Base-by-base conservation (phyloP, 202 grass and related monocot species). In the Panicum virgatum region DNA sequence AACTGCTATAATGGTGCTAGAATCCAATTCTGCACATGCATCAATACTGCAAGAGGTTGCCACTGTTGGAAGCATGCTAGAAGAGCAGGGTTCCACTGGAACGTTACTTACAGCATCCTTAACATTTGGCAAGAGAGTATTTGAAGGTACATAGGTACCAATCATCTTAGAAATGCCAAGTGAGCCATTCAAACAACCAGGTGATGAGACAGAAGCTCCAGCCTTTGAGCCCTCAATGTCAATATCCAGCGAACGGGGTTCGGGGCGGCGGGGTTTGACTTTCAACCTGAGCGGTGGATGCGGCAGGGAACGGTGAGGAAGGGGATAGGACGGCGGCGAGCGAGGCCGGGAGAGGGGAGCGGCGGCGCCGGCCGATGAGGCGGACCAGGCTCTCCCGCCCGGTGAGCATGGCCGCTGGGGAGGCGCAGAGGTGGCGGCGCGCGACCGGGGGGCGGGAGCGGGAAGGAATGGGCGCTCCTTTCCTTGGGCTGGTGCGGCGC, bases 301-400 rank as follows among this genome's bases (percentile, higher is more conserved):
- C 1, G 43, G 59, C 23, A 8, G 54, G 10, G 47, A 4, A 16
- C 5, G 37, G 44, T 1, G 70, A 52, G 52, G 66, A 3, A 10
- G 23, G 20, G 75, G 38, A 64, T 25, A 91, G 52, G 63, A 71
- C 74, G 36, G 52, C 50, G 63, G 60, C 40, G 34, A 72, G 87
- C 15, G 69, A 72, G 58, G 36, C 47, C 48, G 70, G 82, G 59
- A 82, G 92, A 89, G 71, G 76, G 69, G 82, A 16, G 40, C 88
- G 73, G 42, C 87, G 92, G 76, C 91, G 92, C 77, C 88, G 85
- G 43, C 92, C 89, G 60, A 96, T 85, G 58, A 98, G 96, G 58
- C 89, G 90, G 47, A 84, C 77, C 64, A 93, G 74, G 85, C 89
- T 91, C 74, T 92, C 90, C 76, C 96, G 64, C 6, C 87, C 92